These are phyloP conservation scores for Closterium sp. DNA, from an alignment of 139 green algal species.

Conservation along the genomic window DNA sequence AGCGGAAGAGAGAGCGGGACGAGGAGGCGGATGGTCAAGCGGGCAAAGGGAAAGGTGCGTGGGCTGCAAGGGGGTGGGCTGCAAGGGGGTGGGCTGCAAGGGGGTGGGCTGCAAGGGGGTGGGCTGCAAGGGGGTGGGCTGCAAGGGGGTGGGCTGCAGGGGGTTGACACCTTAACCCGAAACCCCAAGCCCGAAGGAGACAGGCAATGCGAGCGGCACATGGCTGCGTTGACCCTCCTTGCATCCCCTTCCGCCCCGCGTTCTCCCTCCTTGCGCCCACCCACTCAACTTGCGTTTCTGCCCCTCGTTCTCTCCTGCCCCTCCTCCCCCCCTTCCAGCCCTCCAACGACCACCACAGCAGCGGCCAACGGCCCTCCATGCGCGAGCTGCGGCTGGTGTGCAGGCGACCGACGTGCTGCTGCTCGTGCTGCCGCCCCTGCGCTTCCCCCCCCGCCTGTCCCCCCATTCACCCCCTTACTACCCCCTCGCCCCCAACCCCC, in stretches of 20 bases:
- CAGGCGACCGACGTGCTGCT: no score
- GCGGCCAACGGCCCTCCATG: no score
- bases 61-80: no score
- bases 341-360: no score
- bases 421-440: no score
- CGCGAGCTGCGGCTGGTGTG: no score
- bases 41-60: slow-evolving; percentile 21
- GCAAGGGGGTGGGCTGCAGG: background rate
- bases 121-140: background rate
- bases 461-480: background rate
- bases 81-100: background rate
- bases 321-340: background rate
- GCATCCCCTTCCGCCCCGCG: no score
- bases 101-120: no score
- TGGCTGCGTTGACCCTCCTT: no score
- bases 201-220: no score
- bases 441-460: no score
- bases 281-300: background rate
- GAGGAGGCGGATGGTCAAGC: background rate
- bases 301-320: background rate
- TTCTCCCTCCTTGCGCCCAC: no score
- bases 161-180: background rate
- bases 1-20: slow-evolving; percentile 41
- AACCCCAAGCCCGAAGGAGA: background rate
- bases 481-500: background rate